Evolutionary conservation across 352 stramenopile species (phyloP).

Genomic region (Phytophthora foliorum): DNA sequence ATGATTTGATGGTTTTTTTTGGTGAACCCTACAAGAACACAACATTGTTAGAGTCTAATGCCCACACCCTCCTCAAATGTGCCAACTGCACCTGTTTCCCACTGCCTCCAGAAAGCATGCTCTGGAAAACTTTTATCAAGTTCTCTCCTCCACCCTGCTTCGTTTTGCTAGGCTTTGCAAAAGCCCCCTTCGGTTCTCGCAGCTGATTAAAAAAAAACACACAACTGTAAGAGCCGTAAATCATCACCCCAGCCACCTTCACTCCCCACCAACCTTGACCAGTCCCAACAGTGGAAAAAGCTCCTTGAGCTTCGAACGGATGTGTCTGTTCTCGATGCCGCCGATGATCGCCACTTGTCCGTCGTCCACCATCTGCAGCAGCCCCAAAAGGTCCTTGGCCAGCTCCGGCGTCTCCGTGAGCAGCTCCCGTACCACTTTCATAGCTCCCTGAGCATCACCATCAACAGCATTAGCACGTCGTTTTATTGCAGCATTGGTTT

Average conservation of each 20-base stretch:
- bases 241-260: background rate
- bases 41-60: background rate
- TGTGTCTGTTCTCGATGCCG: conserved; percentile 78
- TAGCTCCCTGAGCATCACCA: conserved; percentile 37
- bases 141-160: conserved; percentile 26
- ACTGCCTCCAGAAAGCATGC: conserved; percentile 44
- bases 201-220: conserved; percentile 34
- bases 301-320: conserved; percentile 67
- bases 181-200: conserved; percentile 63
- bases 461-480: background rate
- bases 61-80: background rate
- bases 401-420: conserved; percentile 77
- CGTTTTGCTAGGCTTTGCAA: conserved; percentile 44
- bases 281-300: conserved; percentile 83
- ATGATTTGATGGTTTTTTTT: background rate
- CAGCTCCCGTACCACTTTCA: conserved; percentile 61
- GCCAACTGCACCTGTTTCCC: conserved; percentile 7
- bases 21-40: conserved; percentile 1
- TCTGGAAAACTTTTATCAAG: conserved; percentile 64
- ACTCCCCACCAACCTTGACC: conserved; percentile 52
- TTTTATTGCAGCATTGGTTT: background rate
- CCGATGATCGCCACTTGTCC: conserved; percentile 80
- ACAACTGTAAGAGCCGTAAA: background rate
- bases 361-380: conserved; percentile 85
- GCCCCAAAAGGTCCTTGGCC: conserved; percentile 60